phyloP scores from a whole-genome alignment of 2,329 filamentous ascomycete genomes.

The Byssothecium circinans region DNA sequence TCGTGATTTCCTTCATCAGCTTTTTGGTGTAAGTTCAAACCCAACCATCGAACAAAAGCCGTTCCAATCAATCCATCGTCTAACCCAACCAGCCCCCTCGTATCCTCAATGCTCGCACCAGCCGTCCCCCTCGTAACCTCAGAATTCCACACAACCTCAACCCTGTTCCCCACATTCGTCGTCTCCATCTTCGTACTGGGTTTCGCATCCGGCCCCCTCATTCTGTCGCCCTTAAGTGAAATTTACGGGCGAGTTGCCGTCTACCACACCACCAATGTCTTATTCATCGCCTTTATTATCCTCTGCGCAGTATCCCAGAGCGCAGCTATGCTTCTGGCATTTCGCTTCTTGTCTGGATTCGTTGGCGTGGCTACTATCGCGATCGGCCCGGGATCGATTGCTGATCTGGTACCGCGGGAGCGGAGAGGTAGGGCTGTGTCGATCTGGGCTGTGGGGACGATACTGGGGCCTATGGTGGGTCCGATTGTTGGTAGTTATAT shows the following conservation, averaged over 20 bases:
- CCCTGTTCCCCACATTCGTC: slow-evolving; percentile 15
- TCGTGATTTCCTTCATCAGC: slow-evolving; percentile 23
- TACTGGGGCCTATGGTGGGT: slow-evolving; percentile 32
- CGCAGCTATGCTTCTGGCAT: slow-evolving; percentile 7
- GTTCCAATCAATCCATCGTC: neutral
- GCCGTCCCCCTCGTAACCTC: slow-evolving; percentile 19
- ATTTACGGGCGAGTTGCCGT: slow-evolving; percentile 19
- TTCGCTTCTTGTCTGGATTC: slow-evolving; percentile 7
- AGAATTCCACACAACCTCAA: slow-evolving; percentile 14
- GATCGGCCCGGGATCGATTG: slow-evolving; percentile 24
- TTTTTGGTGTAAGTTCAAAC: slow-evolving; percentile 24
- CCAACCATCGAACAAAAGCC: too few relatives aligned
- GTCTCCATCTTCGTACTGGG: slow-evolving; percentile 39
- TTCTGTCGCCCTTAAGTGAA: slow-evolving; percentile 21
- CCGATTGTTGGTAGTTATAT: slow-evolving; percentile 16
- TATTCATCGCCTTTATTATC: slow-evolving; percentile 52
- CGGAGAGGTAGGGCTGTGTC: slow-evolving; percentile 17
- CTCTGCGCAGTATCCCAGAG: slow-evolving; percentile 39
- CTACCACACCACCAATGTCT: slow-evolving; percentile 41
- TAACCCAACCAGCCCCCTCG: slow-evolving; percentile 19
- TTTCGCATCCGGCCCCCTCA: slow-evolving; percentile 17
- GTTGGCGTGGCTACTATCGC: slow-evolving; percentile 16
- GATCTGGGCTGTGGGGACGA: slow-evolving; percentile 22
- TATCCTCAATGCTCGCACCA: slow-evolving; percentile 23
- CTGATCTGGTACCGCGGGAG: slow-evolving; percentile 13